phyloP scores from a whole-genome alignment of 1,284 basidiomycete species.

The Boletus sp. region DNA sequence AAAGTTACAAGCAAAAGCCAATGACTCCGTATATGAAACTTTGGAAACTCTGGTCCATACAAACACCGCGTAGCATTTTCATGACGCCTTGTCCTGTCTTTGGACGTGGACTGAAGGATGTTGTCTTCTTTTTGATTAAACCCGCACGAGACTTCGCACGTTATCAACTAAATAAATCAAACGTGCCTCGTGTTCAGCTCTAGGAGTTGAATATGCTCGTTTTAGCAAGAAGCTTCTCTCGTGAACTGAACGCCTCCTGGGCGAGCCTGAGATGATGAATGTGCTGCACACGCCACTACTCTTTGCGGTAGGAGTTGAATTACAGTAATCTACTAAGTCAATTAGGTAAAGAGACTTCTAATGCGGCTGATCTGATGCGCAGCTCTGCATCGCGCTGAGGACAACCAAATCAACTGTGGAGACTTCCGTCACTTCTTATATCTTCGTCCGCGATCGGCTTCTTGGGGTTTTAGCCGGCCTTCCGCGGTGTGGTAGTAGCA shows the following conservation, averaged over 20 bases:
- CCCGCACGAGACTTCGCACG: constrained; percentile 12
- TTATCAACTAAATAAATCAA: constrained; percentile 6
- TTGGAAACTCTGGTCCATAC: constrained; percentile 14
- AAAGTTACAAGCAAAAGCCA: constrained; percentile 9
- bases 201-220: constrained; percentile 1
- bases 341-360: constrained; percentile 1
- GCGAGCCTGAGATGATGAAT: constrained; percentile 3
- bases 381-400: constrained; percentile 8
- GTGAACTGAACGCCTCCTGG: constrained; percentile 2
- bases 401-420: constrained; percentile 4
- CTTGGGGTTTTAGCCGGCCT: constrained; percentile 20
- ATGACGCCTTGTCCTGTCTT: constrained; percentile 13
- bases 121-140: constrained; percentile 19
- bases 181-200: constrained; percentile 24
- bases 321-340: constrained; percentile 10
- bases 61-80: constrained; percentile 22
- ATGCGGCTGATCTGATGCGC: constrained; percentile 6
- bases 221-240: constrained; percentile 10
- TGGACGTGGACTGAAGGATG: constrained; percentile 10
- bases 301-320: not conserved
- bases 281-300: not conserved
- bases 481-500: constrained; percentile 23
- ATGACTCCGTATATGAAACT: constrained; percentile 9
- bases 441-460: constrained; percentile 14
- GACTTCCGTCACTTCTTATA: constrained; percentile 10